Evolutionary conservation across 495 filamentous ascomycete species (phyloP), one percentile per base, ranked within the genome.

Genomic region (Elaphomyces granulatus): DNA sequence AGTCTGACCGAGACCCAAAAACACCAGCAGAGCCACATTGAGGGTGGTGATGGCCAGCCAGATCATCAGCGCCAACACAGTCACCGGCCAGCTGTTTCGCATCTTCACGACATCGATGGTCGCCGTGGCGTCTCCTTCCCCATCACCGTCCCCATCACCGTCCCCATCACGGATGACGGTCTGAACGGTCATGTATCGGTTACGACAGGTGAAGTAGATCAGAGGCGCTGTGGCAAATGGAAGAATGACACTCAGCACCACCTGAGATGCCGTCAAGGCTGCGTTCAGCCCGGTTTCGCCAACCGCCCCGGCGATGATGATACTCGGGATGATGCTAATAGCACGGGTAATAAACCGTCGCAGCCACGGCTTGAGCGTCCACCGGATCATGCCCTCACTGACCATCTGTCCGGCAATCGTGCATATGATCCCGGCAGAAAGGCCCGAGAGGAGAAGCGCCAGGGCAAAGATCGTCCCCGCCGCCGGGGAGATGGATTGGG

Each of bases 361-460:
- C 8, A 81, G 39, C 80, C 81, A 88, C 0, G 83, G 83, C 42
- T 61, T 59, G 21, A 81, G 62, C 17, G 50, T 74, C 80, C 80
- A 84, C 43, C 74, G 71, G 31, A 88, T 57, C 54, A 81, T 80
- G 21, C 83, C 83, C 50, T 88, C 83, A 49, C 73, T 76, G 33
- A 87, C 74, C 73, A 90, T 83, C 50, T 88, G 83, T 2, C 83
- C 83, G 2, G 82, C 74, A 51, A 88, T 87, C 15, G 83, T 88
- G 54, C 80, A 84, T 10, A 90, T 75, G 36, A 90, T 83, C 18
- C 83, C 83, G 0, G 83, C 81, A 3, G 74, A 78, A 4, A 79
- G 69, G 9, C 83, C 83, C 0, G 79, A 84, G n/a, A 87, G 70
- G 0, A 90, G 67, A 1, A 90, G 60, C 8, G 83, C 81, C 9